Evolutionary conservation across 345 rosid species (phyloP).

Genomic region (Eutrema heterophyllum): DNA sequence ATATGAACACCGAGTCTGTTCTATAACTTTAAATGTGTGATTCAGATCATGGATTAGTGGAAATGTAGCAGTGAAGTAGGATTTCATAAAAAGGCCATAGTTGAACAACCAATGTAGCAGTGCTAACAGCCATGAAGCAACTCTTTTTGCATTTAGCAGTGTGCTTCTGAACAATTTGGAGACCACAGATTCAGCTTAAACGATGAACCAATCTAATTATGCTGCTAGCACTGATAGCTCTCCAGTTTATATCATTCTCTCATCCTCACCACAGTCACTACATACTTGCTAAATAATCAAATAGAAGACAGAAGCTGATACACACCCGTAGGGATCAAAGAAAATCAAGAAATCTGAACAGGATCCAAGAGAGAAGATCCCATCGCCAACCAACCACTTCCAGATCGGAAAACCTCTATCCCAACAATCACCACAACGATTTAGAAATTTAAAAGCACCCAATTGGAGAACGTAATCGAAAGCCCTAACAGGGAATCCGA

Average conservation of each 20-base stretch:
- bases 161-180: not conserved
- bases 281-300: not conserved
- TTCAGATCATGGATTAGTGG: not conserved
- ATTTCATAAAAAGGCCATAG: not conserved
- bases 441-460: not conserved
- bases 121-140: not conserved
- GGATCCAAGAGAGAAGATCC: not conserved
- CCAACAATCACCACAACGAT: not conserved
- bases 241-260: not conserved
- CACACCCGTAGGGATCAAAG: not conserved
- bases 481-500: not conserved
- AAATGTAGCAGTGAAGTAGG: not conserved
- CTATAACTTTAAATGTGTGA: not conserved
- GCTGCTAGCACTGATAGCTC: not conserved
- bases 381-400: not conserved
- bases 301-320: not conserved
- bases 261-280: not conserved
- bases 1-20: not conserved
- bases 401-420: conserved; percentile 5
- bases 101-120: not conserved
- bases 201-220: not conserved
- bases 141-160: not conserved
- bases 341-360: not conserved
- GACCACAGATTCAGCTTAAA: not conserved
- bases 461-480: not conserved